Conservation (phyloP, 345 rosid species). For the Conringia planisiliqua region DNA sequence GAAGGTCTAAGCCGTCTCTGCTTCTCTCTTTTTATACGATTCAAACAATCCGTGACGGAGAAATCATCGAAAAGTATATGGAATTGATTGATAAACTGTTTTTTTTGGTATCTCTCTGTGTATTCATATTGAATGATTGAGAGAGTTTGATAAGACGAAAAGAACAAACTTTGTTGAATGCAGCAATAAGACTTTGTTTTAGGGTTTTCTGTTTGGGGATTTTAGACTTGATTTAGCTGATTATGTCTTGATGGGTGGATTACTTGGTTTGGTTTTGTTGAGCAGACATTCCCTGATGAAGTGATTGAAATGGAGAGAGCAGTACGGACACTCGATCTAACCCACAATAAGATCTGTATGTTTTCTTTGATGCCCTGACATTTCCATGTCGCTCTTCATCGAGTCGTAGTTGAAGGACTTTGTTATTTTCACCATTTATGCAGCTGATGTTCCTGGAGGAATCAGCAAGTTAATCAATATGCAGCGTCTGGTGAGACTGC, state of each 20-base stretch:
- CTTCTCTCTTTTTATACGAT: too few relatives aligned
- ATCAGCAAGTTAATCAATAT: slow-evolving; percentile 72
- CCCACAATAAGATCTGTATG: slow-evolving; percentile 82
- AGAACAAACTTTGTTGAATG: slow-evolving; percentile 9
- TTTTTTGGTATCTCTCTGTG: background rate
- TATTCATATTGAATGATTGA: background rate
- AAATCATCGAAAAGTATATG: background rate
- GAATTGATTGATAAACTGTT: background rate
- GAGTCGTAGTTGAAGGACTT: background rate
- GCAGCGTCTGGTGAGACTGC: slow-evolving; percentile 79
- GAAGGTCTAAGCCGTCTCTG: slow-evolving; percentile 43
- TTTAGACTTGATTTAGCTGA: background rate
- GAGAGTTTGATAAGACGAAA: background rate
- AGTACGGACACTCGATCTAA: slow-evolving; percentile 86
- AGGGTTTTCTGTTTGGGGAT: slow-evolving; percentile 10
- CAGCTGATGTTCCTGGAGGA: slow-evolving; percentile 83
- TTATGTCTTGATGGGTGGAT: background rate
- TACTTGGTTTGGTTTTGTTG: slow-evolving; percentile 21
- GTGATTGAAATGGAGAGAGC: slow-evolving; percentile 65
- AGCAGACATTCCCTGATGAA: slow-evolving; percentile 82
- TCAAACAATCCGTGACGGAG: too few relatives aligned
- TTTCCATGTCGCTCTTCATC: background rate
- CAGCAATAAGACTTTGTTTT: background rate
- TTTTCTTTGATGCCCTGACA: background rate
- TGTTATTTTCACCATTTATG: slow-evolving; percentile 48